These are phyloP conservation scores for Myxozyma neglecta DNA, from an alignment of 805 yeast species.

Conservation along the genomic window DNA sequence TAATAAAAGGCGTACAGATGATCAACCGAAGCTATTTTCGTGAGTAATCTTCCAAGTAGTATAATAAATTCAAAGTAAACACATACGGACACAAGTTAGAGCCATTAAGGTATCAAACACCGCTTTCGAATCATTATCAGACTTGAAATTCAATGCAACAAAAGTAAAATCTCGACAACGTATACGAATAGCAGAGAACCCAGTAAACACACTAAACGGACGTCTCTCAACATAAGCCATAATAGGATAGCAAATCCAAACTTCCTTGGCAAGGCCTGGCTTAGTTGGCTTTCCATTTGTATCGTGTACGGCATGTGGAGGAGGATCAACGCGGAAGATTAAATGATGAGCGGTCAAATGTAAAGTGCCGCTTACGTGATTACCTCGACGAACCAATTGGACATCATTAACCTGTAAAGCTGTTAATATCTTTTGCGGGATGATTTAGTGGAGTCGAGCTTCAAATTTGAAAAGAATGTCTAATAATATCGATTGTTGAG, in stretches of 20 bases:
- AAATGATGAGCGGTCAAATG: slow-evolving; percentile 76
- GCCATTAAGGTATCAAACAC: slow-evolving; percentile 71
- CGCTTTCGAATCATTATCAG: slow-evolving; percentile 60
- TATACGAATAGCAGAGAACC: slow-evolving; percentile 58
- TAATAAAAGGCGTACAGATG: slow-evolving; percentile 81
- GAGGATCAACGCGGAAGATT: slow-evolving; percentile 49
- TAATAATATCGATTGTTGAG: no score
- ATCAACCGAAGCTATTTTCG: slow-evolving; percentile 43
- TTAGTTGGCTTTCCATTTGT: not conserved
- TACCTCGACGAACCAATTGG: slow-evolving; percentile 59
- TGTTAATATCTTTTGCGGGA: slow-evolving; percentile 16
- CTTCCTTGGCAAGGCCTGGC: slow-evolving; percentile 49
- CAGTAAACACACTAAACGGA: slow-evolving; percentile 33
- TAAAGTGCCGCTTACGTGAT: slow-evolving; percentile 55
- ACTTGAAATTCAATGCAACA: slow-evolving; percentile 70
- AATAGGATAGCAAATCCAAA: slow-evolving; percentile 85
- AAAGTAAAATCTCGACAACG: slow-evolving; percentile 84
- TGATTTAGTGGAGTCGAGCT: no score
- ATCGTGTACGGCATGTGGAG: slow-evolving; percentile 28
- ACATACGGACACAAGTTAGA: slow-evolving; percentile 52
- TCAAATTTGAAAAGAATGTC: no score
- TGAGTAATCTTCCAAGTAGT: not conserved
- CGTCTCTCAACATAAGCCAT: slow-evolving; percentile 59
- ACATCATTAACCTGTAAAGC: slow-evolving; percentile 49
- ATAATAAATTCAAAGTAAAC: not conserved